phyloP scores from a whole-genome alignment of 495 filamentous ascomycete genomes.

The Daldinia concentrica region DNA sequence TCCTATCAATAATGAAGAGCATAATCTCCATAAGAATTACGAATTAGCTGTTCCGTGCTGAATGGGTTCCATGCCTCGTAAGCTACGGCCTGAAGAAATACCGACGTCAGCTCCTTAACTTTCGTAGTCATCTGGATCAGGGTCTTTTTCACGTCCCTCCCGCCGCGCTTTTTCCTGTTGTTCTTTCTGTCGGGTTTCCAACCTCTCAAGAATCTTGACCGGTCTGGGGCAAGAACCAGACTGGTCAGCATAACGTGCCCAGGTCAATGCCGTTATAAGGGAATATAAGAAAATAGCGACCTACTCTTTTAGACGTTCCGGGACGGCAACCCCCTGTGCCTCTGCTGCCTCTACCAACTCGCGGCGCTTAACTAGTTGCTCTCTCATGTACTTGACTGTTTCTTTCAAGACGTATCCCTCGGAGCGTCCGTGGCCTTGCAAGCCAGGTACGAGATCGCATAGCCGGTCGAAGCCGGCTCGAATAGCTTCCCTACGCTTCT shows the following conservation, averaged over 20 bases:
- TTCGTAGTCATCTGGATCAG: conserved; percentile 31
- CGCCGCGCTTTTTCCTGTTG: conserved; percentile 19
- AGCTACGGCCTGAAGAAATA: neutral
- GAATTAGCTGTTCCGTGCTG: conserved; percentile 1
- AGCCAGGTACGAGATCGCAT: conserved; percentile 81
- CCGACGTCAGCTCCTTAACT: conserved; percentile 10
- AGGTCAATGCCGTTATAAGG: neutral
- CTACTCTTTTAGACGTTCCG: conserved; percentile 48
- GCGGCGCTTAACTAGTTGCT: conserved; percentile 70
- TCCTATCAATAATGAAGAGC: conserved; percentile 44
- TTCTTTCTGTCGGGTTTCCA: conserved; percentile 37
- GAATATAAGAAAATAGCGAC: conserved; percentile 2
- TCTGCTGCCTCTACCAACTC: conserved; percentile 70
- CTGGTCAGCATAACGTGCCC: conserved; percentile 23
- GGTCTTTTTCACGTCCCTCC: conserved; percentile 12
- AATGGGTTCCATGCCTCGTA: neutral
- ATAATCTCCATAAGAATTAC: conserved; percentile 10
- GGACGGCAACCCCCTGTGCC: conserved; percentile 64
- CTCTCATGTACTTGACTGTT: conserved; percentile 75
- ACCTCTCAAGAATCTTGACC: conserved; percentile 32
- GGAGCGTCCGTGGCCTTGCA: conserved; percentile 84
- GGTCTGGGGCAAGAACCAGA: conserved; percentile 15
- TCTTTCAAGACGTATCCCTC: conserved; percentile 83
- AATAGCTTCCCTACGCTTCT: conserved; percentile 88
- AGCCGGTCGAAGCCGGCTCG: conserved; percentile 87